Conservation (phyloP, 768 basidiomycete genomes). For the Dentipellis sp. region DNA sequence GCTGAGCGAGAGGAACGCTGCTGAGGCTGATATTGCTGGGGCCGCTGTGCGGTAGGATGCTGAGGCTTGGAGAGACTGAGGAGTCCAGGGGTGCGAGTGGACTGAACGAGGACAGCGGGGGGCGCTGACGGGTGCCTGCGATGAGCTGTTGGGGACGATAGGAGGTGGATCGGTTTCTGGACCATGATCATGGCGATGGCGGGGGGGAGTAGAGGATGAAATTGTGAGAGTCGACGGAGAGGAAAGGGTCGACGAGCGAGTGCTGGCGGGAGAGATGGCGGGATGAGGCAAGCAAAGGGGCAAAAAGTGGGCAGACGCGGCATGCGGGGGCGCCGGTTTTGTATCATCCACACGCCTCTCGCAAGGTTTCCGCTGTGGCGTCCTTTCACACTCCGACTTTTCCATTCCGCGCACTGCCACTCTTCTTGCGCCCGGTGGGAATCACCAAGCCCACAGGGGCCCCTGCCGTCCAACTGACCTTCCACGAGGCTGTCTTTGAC, state of each 20-base stretch:
- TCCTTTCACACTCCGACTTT: conserved; percentile 7
- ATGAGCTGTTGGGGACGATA: conserved; percentile 30
- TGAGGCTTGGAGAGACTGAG: conserved; percentile 58
- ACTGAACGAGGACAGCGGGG: conserved; percentile 56
- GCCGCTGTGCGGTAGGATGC: conserved; percentile 24
- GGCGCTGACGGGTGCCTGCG: conserved; percentile 65
- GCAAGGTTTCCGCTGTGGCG: conserved; percentile 13
- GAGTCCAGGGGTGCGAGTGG: conserved; percentile 66
- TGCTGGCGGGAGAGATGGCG: not conserved
- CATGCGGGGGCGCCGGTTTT: not conserved
- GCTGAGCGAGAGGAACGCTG: conserved; percentile 25
- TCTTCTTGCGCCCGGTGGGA: not conserved
- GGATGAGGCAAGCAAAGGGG: not conserved
- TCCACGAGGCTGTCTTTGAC: not conserved
- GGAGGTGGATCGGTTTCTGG: conserved; percentile 26
- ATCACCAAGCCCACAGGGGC: conserved; percentile 1
- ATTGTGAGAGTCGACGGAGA: conserved; percentile 11
- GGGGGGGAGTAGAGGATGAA: conserved; percentile 1
- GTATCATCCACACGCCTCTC: not conserved
- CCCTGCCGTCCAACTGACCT: conserved; percentile 4
- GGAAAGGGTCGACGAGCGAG: conserved; percentile 17
- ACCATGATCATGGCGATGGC: conserved; percentile 30
- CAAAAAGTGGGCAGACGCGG: conserved; percentile 9
- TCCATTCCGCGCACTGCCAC: not conserved
- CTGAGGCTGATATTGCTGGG: conserved; percentile 27